A percentile compares a stretch with the other conserved stretches of the same genome.
Conservation (phyloP, 2,329 filamentous ascomycete species). For the Cryphonectria carpinicola region DNA sequence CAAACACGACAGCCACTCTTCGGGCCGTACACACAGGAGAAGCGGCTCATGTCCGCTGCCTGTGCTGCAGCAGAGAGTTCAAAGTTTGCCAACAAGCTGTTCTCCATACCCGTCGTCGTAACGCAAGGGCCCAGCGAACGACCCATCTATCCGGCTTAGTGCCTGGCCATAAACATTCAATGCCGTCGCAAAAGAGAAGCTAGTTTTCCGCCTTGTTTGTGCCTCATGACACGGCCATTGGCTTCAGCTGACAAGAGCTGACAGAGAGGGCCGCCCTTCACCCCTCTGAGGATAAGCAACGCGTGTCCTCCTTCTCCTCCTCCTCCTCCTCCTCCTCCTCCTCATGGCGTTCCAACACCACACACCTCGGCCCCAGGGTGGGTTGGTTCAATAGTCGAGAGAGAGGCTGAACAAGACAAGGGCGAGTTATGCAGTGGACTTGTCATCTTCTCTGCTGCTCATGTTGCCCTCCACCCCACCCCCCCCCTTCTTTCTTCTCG, state of each 20-base stretch:
- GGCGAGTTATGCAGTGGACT: background rate
- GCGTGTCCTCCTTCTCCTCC: background rate
- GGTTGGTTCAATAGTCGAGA: background rate
- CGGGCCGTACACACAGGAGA: background rate
- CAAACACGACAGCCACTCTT: background rate
- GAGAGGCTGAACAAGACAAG: background rate
- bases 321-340: background rate
- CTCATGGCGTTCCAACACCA: background rate
- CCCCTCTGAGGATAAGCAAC: background rate
- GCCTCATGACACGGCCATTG: background rate
- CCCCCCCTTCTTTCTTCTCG: background rate
- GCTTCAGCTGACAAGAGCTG: slow-evolving; percentile 3
- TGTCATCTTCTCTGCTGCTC: background rate
- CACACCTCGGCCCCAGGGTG: background rate
- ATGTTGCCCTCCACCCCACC: no score
- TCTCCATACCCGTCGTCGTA: background rate
- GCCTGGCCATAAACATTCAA: background rate
- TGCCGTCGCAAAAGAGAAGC: background rate
- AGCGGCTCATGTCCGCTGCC: background rate
- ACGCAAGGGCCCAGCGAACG: background rate
- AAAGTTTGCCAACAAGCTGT: background rate
- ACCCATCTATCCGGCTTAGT: background rate
- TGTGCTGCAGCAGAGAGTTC: background rate
- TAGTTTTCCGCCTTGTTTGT: background rate
- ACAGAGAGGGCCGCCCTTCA: background rate